Conservation (phyloP, 352 stramenopile species). For the Pythium brassicae region DNA sequence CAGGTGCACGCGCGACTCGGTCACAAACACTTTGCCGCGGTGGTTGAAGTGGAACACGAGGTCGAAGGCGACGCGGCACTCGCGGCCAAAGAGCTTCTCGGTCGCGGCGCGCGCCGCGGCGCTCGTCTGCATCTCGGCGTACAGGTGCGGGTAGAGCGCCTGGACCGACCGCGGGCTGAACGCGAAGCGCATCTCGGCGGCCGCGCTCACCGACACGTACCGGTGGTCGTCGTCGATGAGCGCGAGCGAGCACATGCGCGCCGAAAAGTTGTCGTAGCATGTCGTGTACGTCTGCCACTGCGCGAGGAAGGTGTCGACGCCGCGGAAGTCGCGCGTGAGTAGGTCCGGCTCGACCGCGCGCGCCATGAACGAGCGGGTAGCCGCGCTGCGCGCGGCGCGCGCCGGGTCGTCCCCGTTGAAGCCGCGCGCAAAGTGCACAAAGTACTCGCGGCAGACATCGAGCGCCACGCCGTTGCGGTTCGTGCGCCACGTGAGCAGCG, state of each 20-base stretch:
- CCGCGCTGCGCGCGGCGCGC: conserved; percentile 3
- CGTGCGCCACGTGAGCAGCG: conserved; percentile 27
- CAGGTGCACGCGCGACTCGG: conserved; percentile 42
- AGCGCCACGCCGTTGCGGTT: conserved; percentile 39
- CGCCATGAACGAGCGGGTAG: conserved; percentile 25
- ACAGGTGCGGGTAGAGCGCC: conserved; percentile 43
- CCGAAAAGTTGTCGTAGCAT: conserved; percentile 33
- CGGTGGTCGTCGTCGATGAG: conserved; percentile 31
- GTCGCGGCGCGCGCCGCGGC: conserved; percentile 16
- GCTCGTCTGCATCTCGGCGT: conserved; percentile 20
- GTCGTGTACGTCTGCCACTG: conserved; percentile 63
- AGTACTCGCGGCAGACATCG: conserved; percentile 39
- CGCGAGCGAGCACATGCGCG: conserved; percentile 20
- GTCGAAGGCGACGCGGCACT: conserved; percentile 24
- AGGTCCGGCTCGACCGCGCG: conserved; percentile 30
- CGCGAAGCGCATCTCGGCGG: conserved; percentile 26
- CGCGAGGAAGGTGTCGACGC: conserved; percentile 30
- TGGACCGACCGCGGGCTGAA: conserved; percentile 42
- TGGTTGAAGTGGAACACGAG: conserved; percentile 32
- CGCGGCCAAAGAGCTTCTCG: conserved; percentile 23
- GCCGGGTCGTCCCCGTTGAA: conserved; percentile 32
- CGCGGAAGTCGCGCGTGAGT: conserved; percentile 44
- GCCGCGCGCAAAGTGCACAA: conserved; percentile 27
- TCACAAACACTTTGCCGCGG: conserved; percentile 18
- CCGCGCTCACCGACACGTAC: conserved; percentile 32